Evolutionary conservation across 169 alveolate genomes (phyloP).

Genomic region (Plasmodium fragile): DNA sequence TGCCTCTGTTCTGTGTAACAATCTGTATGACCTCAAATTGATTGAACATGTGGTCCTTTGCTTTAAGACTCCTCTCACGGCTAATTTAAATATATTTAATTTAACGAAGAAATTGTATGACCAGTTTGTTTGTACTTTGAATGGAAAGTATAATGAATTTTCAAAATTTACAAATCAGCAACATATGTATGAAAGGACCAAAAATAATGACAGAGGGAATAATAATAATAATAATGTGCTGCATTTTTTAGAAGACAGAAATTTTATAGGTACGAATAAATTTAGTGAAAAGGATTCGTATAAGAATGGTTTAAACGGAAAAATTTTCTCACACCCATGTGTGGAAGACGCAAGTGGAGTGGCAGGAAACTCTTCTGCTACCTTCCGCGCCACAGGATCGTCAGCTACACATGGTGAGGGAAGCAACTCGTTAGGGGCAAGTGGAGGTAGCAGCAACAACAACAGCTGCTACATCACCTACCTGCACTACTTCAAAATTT

Average conservation of each 20-base stretch:
- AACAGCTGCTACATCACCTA: conserved; percentile 14
- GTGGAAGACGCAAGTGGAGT: not conserved
- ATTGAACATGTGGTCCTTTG: conserved; percentile 67
- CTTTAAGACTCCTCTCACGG: conserved; percentile 71
- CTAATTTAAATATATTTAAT: conserved; percentile 65
- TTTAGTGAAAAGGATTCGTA: not conserved
- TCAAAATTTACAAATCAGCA: conserved; percentile 48
- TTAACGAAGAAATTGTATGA: conserved; percentile 39
- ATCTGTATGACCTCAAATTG: conserved; percentile 49
- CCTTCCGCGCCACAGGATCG: not conserved
- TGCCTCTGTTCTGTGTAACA: conserved; percentile 72
- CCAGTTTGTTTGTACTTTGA: conserved; percentile 23
- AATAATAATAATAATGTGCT: not conserved
- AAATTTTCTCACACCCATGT: not conserved
- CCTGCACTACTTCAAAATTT: conserved; percentile 28
- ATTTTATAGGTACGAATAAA: not conserved
- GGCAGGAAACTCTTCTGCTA: not conserved
- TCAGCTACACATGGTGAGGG: not conserved
- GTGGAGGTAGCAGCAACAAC: not conserved
- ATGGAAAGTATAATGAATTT: conserved; percentile 45
- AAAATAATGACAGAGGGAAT: not conserved
- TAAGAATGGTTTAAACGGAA: not conserved
- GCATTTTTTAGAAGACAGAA: not conserved
- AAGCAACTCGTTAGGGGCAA: not conserved
- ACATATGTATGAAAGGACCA: conserved; percentile 1